phyloP scores from a whole-genome alignment of 1,139 yeast genomes.

The Taphrina pruni region DNA sequence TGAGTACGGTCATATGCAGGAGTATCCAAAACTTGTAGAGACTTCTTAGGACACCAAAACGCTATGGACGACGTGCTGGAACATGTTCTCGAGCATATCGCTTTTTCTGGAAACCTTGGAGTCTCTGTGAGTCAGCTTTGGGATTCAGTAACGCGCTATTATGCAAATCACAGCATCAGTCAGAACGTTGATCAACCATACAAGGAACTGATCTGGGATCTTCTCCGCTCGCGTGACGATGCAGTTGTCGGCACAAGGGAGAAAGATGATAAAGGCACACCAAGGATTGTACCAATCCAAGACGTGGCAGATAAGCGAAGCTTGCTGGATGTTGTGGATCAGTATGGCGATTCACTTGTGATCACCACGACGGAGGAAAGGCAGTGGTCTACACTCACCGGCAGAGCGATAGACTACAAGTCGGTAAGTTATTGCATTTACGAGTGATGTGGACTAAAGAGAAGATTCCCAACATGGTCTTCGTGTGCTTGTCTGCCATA shows the following conservation, averaged over 20 bases:
- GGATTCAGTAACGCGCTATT: constrained; percentile 11
- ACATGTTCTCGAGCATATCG: constrained; percentile 29
- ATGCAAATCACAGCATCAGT: neutral
- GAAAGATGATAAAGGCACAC: neutral
- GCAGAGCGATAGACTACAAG: constrained; percentile 25
- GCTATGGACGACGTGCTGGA: constrained; percentile 33
- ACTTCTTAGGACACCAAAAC: neutral
- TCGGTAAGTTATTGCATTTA: neutral
- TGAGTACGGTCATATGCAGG: neutral
- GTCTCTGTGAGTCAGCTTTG: constrained; percentile 2
- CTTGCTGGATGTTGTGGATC: neutral
- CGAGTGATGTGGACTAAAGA: neutral
- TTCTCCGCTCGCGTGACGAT: neutral
- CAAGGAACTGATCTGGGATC: constrained; percentile 22
- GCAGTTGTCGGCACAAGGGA: neutral
- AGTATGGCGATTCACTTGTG: constrained; percentile 3
- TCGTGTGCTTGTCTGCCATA: constrained; percentile 21
- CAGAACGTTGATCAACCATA: constrained; percentile 18
- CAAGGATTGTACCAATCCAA: neutral
- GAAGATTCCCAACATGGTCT: constrained; percentile 20
- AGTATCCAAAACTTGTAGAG: no score
- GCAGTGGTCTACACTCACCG: constrained; percentile 34
- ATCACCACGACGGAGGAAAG: constrained; percentile 18
- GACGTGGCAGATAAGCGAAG: neutral
- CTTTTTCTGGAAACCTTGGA: constrained; percentile 26